These are phyloP conservation scores for Cercospora sp. DNA, from an alignment of 2,329 filamentous ascomycete species.

Conservation along the genomic window DNA sequence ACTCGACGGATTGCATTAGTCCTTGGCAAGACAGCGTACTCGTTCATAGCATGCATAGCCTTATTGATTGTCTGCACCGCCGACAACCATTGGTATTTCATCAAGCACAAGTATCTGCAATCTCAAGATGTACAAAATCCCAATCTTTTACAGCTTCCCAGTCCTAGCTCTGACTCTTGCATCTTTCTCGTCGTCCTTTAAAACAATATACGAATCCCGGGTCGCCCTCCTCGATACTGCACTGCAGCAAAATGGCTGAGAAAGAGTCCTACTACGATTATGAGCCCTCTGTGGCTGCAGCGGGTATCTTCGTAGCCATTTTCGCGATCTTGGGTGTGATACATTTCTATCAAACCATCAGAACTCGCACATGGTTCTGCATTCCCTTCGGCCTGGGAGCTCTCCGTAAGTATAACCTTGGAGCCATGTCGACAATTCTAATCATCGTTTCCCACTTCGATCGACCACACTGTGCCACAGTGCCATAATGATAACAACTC, in stretches of 20 bases:
- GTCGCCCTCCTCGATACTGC: not conserved
- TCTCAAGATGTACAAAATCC: not conserved
- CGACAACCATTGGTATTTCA: not conserved
- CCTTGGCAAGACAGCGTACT: not conserved
- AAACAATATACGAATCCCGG: not conserved
- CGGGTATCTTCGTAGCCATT: conserved; percentile 22
- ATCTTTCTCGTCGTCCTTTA: not conserved
- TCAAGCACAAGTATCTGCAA: not conserved
- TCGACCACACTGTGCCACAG: conserved; percentile 42
- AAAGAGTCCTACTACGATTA: not conserved
- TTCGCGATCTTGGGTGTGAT: conserved; percentile 35
- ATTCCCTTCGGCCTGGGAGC: conserved; percentile 53
- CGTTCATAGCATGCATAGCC: not conserved
- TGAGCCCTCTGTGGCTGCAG: conserved; percentile 31
- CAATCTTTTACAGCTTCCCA: not conserved
- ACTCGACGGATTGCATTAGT: not conserved
- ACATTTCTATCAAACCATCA: conserved; percentile 45
- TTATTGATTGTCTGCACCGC: not conserved
- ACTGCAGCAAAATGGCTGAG: not conserved
- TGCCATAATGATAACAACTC: not conserved
- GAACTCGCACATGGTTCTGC: conserved; percentile 51
- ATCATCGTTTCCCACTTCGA: not conserved
- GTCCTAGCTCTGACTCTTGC: not conserved
- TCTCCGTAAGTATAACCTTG: conserved; percentile 50
- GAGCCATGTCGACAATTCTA: not conserved